Evolutionary conservation across 208 protist species (phyloP).

Genomic region (Crithidia acanthocephali): DNA sequence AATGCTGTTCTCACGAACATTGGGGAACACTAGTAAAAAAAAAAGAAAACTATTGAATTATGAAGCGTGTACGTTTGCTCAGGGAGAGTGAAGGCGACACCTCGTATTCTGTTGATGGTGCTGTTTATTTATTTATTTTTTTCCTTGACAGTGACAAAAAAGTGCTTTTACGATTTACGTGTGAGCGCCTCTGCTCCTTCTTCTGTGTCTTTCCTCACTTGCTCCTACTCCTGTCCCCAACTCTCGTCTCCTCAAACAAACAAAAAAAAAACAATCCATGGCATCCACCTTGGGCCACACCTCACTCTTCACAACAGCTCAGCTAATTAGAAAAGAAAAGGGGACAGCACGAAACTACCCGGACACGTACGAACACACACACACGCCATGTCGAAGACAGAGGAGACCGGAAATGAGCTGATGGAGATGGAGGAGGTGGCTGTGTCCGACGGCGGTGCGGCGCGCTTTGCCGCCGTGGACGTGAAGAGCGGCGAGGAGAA

Average conservation of each 20-base stretch:
- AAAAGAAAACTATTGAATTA: too few species aligned
- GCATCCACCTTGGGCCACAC: background rate
- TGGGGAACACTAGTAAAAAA: too few species aligned
- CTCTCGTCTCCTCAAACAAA: background rate
- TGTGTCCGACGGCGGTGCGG: constrained; percentile 85
- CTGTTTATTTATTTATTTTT: too few species aligned
- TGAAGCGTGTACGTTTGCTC: too few species aligned
- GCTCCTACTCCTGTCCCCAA: background rate
- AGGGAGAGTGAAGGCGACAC: too few species aligned
- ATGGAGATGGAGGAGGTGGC: constrained; percentile 91
- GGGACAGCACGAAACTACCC: background rate
- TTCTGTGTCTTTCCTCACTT: background rate
- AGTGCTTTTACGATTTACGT: too few species aligned
- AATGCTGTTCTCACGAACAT: too few species aligned
- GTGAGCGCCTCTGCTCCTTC: background rate
- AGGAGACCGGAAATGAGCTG: constrained; percentile 78
- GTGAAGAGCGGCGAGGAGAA: constrained; percentile 89
- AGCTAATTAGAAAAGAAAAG: constrained; percentile 8
- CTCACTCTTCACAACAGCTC: background rate
- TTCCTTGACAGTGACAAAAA: too few species aligned
- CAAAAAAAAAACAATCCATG: background rate
- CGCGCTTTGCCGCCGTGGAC: constrained; percentile 80
- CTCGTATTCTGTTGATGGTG: too few species aligned
- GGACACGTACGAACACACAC: too few species aligned
- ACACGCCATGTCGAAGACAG: constrained; percentile 35